These are phyloP conservation scores for Globisporangium cystogenes DNA, from an alignment of 352 stramenopile genomes.

Conservation along the genomic window DNA sequence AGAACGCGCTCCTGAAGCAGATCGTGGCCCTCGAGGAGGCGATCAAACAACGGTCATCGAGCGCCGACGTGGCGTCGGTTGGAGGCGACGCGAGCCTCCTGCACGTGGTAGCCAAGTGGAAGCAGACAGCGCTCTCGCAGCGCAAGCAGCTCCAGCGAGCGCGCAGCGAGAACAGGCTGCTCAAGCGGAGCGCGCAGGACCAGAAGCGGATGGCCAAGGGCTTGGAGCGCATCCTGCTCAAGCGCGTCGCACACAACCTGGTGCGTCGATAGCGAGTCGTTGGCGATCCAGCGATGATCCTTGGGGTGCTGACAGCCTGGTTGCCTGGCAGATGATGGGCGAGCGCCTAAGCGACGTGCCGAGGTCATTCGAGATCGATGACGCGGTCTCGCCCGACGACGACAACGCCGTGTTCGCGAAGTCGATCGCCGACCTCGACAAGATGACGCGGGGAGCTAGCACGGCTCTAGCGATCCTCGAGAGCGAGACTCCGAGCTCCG, in stretches of 20 bases:
- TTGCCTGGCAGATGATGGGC: not conserved
- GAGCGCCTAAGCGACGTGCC: not conserved
- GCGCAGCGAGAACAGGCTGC: constrained; percentile 11
- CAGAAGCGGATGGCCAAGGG: constrained; percentile 19
- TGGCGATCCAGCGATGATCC: not conserved
- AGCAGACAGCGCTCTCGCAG: constrained; percentile 3
- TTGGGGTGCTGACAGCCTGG: not conserved
- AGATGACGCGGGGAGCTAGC: not conserved
- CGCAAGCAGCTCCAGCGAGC: constrained; percentile 2
- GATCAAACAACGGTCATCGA: not conserved
- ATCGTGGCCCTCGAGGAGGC: not conserved
- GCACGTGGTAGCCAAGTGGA: not conserved
- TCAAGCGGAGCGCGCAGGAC: constrained; percentile 8
- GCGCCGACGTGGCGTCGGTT: not conserved
- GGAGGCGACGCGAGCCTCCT: not conserved
- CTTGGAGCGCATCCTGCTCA: constrained; percentile 19
- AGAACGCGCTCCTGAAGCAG: not conserved
- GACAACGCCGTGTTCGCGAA: not conserved
- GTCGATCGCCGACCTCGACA: not conserved
- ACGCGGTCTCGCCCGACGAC: not conserved
- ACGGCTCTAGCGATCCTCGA: not conserved
- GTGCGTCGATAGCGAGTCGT: not conserved
- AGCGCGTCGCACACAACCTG: constrained; percentile 1
- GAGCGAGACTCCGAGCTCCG: not conserved
- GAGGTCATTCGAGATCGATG: not conserved